A percentile compares a stretch with the other conserved stretches of the same genome.
Evolutionary conservation across 2,329 filamentous ascomycete species (phyloP).

Genomic region (Davidsoniella eucalypti): DNA sequence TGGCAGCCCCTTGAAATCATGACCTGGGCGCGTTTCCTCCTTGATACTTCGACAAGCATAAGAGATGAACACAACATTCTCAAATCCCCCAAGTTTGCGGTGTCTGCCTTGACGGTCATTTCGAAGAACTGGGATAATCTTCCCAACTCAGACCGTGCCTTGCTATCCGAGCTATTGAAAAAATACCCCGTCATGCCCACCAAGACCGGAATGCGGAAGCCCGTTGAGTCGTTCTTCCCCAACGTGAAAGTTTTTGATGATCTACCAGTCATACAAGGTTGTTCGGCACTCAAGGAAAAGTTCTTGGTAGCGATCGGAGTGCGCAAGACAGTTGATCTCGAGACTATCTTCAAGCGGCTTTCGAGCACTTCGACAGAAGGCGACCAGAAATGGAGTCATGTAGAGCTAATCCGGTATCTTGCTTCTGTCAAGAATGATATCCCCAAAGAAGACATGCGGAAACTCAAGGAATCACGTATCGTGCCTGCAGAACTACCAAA

Average conservation of each 20-base stretch:
- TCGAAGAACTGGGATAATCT: constrained; percentile 71
- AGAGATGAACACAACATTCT: constrained; percentile 53
- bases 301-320: constrained; percentile 72
- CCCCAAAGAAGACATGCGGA: constrained; percentile 62
- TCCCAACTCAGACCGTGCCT: constrained; percentile 6
- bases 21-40: constrained; percentile 68
- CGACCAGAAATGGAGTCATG: constrained; percentile 70
- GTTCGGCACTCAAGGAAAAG: constrained; percentile 76
- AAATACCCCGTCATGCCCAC: constrained; percentile 69
- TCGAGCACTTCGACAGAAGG: constrained; percentile 40
- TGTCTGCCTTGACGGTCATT: constrained; percentile 58
- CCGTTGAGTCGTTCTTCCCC: constrained; percentile 76
- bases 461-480: constrained; percentile 60
- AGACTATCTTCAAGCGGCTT: constrained; percentile 80
- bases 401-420: constrained; percentile 88
- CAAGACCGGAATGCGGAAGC: constrained; percentile 74
- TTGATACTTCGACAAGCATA: constrained; percentile 47
- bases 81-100: constrained; percentile 54
- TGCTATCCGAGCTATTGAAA: constrained; percentile 34
- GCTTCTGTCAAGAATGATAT: constrained; percentile 83
- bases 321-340: constrained; percentile 85
- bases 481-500: constrained; percentile 59
- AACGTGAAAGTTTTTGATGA: constrained; percentile 93
- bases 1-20: constrained; percentile 77
- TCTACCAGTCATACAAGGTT: constrained; percentile 61